phyloP scores from a whole-genome alignment of 495 filamentous ascomycete genomes.

The Neohortaea acidophila region DNA sequence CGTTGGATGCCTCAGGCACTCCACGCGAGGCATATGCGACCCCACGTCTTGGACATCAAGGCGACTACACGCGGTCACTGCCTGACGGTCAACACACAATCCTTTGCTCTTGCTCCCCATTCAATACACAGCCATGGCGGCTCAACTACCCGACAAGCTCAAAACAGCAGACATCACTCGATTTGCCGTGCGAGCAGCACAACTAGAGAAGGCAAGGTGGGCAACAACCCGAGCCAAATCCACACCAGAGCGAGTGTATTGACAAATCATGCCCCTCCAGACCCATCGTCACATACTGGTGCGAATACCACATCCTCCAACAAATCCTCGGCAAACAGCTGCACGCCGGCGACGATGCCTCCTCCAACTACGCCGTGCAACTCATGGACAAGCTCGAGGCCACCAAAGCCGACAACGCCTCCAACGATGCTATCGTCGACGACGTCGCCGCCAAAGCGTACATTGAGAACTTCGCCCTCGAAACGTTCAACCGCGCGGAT shows the following conservation, averaged over 20 bases:
- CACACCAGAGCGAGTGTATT: conserved; percentile 31
- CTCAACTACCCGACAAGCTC: conserved; percentile 56
- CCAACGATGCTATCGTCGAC: conserved; percentile 63
- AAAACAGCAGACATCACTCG: conserved; percentile 61
- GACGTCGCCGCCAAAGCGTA: conserved; percentile 76
- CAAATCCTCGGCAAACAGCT: conserved; percentile 70
- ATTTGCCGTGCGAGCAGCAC: conserved; percentile 65
- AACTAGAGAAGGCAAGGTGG: conserved; percentile 71
- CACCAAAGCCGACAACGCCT: conserved; percentile 48
- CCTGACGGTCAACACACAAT: background rate
- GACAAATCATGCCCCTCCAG: too few species aligned
- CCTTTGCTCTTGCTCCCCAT: too few species aligned
- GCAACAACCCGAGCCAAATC: conserved; percentile 70
- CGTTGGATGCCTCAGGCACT: too few species aligned
- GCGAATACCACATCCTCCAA: conserved; percentile 85
- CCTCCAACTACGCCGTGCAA: conserved; percentile 56
- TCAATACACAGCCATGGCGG: conserved; percentile 41
- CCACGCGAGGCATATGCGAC: too few species aligned
- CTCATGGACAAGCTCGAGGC: conserved; percentile 90
- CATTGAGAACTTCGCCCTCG: conserved; percentile 80
- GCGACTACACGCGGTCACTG: background rate
- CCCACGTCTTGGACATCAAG: too few species aligned
- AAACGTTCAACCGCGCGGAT: conserved; percentile 74
- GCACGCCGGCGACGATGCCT: conserved; percentile 60
- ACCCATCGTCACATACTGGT: conserved; percentile 22